Conservation (phyloP, 352 stramenopile species). For the Phytophthora tubulina region DNA sequence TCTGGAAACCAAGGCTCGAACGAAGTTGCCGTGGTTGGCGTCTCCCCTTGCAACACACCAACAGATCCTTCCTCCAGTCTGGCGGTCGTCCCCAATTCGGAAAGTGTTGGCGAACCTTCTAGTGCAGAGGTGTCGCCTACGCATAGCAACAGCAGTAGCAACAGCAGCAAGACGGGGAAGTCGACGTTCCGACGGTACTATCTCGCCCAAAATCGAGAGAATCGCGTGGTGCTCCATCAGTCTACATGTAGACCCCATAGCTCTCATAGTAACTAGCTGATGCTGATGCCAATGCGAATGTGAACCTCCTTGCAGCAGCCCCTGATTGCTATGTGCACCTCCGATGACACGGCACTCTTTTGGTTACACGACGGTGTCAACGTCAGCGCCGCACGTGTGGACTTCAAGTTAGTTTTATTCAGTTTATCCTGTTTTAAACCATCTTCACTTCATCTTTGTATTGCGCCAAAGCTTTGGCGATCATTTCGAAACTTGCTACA, state of each 20-base stretch:
- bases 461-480: conserved; percentile 3
- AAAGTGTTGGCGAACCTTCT: conserved; percentile 17
- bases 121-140: conserved; percentile 26
- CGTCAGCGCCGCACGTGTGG: conserved; percentile 23
- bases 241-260: background rate
- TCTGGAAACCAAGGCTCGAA: conserved; percentile 15
- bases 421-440: conserved; percentile 5
- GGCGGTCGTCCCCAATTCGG: conserved; percentile 4
- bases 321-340: conserved; percentile 12
- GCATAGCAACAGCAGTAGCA: conserved; percentile 30
- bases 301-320: conserved; percentile 17
- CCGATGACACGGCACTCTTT: conserved; percentile 9
- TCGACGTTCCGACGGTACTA: conserved; percentile 55
- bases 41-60: conserved; percentile 18
- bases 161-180: conserved; percentile 24
- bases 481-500: conserved; percentile 38
- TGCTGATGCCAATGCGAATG: conserved; percentile 23
- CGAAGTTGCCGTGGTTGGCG: conserved; percentile 9
- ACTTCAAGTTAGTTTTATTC: conserved; percentile 55
- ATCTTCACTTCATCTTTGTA: conserved; percentile 10
- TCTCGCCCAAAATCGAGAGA: conserved; percentile 39
- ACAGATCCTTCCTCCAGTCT: conserved; percentile 13
- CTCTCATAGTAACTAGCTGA: no score
- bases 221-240: conserved; percentile 27
- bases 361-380: conserved; percentile 3